Conservation (phyloP, 345 rosid species). For the Mallotus nudiflorus region DNA sequence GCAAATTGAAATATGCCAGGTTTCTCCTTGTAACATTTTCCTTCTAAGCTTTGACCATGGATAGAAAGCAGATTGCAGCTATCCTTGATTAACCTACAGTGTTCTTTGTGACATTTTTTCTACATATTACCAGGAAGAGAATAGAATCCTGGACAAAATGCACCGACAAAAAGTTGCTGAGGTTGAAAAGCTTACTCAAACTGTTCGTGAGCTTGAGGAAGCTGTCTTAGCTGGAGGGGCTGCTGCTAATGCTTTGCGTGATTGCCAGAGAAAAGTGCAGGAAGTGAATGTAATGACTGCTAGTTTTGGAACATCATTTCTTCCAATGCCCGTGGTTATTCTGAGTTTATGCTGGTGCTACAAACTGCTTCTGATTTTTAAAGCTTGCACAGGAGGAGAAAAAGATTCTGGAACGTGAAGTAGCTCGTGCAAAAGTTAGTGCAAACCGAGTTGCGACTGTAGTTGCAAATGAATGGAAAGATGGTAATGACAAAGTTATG, state of each 20-base stretch:
- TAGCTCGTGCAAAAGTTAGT: constrained; percentile 50
- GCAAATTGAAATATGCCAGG: constrained; percentile 60
- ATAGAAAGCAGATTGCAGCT: not conserved
- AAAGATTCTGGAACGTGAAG: constrained; percentile 48
- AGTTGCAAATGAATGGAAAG: constrained; percentile 58
- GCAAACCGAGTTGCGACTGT: constrained; percentile 54
- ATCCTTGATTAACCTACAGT: not conserved
- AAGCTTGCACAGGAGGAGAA: constrained; percentile 43
- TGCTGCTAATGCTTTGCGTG: constrained; percentile 56
- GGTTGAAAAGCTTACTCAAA: constrained; percentile 55
- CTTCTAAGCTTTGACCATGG: not conserved
- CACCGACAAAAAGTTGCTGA: constrained; percentile 55
- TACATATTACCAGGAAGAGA: constrained; percentile 43
- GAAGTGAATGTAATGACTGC: constrained; percentile 44
- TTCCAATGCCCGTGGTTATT: not conserved
- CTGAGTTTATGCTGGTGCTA: constrained; percentile 1
- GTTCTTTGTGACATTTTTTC: not conserved
- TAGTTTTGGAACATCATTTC: constrained; percentile 10
- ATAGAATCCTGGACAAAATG: constrained; percentile 50
- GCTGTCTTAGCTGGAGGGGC: constrained; percentile 56
- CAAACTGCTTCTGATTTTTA: constrained; percentile 25
- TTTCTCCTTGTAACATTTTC: constrained; percentile 13
- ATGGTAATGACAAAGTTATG: constrained; percentile 54
- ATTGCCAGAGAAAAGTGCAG: constrained; percentile 48
- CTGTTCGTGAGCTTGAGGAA: constrained; percentile 55